A percentile compares a stretch with the other conserved stretches of the same genome.
Conservation (phyloP, 2,329 filamentous ascomycete species). For the Cladophialophora immunda region DNA sequence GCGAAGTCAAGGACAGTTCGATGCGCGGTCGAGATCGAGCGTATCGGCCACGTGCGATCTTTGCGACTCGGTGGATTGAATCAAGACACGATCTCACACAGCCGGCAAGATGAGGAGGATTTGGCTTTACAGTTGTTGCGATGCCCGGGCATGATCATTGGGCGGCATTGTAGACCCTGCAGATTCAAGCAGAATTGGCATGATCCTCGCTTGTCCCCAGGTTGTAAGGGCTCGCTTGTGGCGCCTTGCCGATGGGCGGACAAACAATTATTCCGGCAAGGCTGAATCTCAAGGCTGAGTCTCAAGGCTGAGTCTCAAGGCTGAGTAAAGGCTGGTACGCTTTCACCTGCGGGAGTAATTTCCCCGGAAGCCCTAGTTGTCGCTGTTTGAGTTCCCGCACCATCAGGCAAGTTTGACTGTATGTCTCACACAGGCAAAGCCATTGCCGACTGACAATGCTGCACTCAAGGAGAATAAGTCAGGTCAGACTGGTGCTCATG, state of each 20-base stretch:
- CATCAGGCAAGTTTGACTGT: not conserved
- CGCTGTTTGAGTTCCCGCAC: not conserved
- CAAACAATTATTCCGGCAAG: not conserved
- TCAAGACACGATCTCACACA: constrained; percentile 2
- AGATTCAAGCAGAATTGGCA: constrained; percentile 1
- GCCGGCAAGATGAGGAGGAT: constrained; percentile 5
- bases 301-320: not conserved
- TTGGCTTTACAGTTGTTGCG: not conserved
- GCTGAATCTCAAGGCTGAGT: not conserved
- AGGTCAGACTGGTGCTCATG: not conserved
- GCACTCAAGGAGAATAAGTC: not conserved
- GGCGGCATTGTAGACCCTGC: not conserved
- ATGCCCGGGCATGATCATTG: not conserved
- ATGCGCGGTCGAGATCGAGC: not conserved
- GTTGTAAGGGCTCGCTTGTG: not conserved
- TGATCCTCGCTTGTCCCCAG: constrained; percentile 2
- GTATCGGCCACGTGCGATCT: not conserved
- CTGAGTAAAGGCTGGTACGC: too few relatives aligned
- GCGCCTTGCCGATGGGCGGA: not conserved
- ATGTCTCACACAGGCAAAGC: not conserved
- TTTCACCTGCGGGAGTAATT: not conserved
- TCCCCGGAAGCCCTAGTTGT: not conserved
- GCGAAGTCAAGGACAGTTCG: not conserved
- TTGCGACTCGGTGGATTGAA: not conserved
- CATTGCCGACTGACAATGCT: not conserved